These are phyloP conservation scores for Carex scoparia DNA, from an alignment of 176 grass and related monocot species.

Conservation along the genomic window DNA sequence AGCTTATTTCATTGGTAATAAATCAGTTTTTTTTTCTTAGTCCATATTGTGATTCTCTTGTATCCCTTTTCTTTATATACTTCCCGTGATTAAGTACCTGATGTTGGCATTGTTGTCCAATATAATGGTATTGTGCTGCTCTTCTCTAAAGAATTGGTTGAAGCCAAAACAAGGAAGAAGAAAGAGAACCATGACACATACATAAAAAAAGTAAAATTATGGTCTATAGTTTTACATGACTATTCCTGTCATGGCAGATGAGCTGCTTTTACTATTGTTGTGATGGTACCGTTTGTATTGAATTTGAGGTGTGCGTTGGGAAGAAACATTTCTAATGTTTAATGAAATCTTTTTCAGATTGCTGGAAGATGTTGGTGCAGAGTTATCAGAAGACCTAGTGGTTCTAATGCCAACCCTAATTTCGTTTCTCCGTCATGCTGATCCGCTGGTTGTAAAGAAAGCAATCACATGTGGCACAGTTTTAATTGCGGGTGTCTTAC, in stretches of 20 bases:
- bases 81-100: not conserved
- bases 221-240: not conserved
- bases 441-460: slow-evolving; percentile 73
- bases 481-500: slow-evolving; percentile 97
- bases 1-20: not conserved
- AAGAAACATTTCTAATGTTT: slow-evolving; percentile 9
- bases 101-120: not conserved
- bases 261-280: not conserved
- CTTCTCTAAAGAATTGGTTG: not conserved
- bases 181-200: not conserved
- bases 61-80: slow-evolving; percentile 31
- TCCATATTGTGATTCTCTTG: slow-evolving; percentile 26
- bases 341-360: slow-evolving; percentile 50
- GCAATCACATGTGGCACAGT: slow-evolving; percentile 95
- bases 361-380: slow-evolving; percentile 58
- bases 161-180: not conserved
- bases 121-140: not conserved
- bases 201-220: not conserved
- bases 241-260: not conserved
- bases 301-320: not conserved
- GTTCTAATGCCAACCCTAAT: slow-evolving; percentile 93
- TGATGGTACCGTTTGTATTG: not conserved
- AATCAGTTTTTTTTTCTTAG: not conserved
- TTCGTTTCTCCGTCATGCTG: slow-evolving; percentile 74
- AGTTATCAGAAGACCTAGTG: slow-evolving; percentile 75